Evolutionary conservation across 192 early-diverging fungal genomes (phyloP), one percentile per base, ranked within the genome.

Genomic region (Rhizoclosmatium sp.): DNA sequence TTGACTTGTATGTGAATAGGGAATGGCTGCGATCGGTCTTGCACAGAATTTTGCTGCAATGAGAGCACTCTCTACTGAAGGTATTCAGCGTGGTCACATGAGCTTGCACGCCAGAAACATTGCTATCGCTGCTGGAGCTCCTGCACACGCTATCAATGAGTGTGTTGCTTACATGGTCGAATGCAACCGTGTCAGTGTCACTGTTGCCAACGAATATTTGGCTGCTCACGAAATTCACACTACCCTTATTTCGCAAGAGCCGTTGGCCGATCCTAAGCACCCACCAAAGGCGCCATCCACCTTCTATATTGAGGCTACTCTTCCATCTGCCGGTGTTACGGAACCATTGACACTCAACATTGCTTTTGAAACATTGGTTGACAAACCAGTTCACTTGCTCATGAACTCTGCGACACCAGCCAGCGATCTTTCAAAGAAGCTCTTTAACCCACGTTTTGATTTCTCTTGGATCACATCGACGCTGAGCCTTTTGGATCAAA

Each of bases 1-100:
- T 46, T 47, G 12, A 47, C 39, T 16, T 46, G 16, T 14, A 48
- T 31, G 48, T 56, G 47, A 12, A 16, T 66, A 92, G 86, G 81
- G 87, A 7, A 87, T 93, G 86, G 89, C 85, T 16, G 87, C 88
- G 14, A 87, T 93, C 39, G 93, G 93, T 2, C 82, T 94, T 42
- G 92, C 93, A 1, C 93, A 94, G 80, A 94, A 94, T 82, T 94
- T 94, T 90, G 93, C 93, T 10, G 93, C 93, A 3, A 80, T 94
- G 16, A 71, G 93, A 45, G 93, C 93, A 5, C 77, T 94, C 19
- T 82, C 86, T 5, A 92, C 93, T 12, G 93, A 94, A 74, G 93
- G 93, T 3, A 94, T 94, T 78, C 93, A 93, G 76, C 84, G 87
- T 39, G 92, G 93, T 14, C 92, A 93, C 67, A 93, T 93, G 92